A percentile compares a stretch with the other conserved stretches of the same genome.
Evolutionary conservation across 306 rosid genomes (phyloP).

Genomic region (Sechiopsis laciniata): DNA sequence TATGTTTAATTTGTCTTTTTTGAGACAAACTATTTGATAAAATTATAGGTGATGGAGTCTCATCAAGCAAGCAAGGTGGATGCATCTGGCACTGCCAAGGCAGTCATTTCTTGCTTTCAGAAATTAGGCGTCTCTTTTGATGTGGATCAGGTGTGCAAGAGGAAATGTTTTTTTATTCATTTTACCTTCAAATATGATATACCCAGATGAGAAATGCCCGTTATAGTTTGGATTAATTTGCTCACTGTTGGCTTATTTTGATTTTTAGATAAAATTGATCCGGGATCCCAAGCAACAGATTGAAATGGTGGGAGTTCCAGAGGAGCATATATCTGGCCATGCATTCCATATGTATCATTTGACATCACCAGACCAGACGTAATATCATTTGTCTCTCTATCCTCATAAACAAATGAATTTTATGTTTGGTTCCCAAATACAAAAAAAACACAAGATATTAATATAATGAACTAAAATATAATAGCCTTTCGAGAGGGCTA

Average conservation of each 20-base stretch:
- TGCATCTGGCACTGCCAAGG: conserved; percentile 91
- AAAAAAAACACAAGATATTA: too few relatives aligned
- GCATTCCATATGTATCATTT: conserved; percentile 89
- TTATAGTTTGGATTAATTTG: not conserved
- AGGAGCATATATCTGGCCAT: conserved; percentile 76
- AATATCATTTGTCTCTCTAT: conserved; percentile 20
- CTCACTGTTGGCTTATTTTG: not conserved
- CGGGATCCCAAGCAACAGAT: conserved; percentile 47
- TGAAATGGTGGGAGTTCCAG: conserved; percentile 90
- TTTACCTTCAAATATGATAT: not conserved
- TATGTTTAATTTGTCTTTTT: not conserved
- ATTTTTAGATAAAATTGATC: conserved; percentile 39
- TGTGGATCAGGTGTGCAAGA: conserved; percentile 62
- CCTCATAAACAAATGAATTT: not conserved
- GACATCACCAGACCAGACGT: conserved; percentile 77
- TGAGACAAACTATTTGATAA: conserved; percentile 27
- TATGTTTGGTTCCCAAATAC: not conserved
- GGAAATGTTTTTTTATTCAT: not conserved
- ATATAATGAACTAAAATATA: too few relatives aligned
- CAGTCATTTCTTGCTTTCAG: conserved; percentile 82
- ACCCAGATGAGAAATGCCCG: not conserved
- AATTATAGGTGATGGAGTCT: conserved; percentile 75
- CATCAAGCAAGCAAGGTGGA: conserved; percentile 90
- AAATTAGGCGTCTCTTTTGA: conserved; percentile 68
- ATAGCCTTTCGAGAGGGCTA: too few relatives aligned